phyloP scores from a whole-genome alignment of 2,329 filamentous ascomycete species.

The Microcyclosporella mali region DNA sequence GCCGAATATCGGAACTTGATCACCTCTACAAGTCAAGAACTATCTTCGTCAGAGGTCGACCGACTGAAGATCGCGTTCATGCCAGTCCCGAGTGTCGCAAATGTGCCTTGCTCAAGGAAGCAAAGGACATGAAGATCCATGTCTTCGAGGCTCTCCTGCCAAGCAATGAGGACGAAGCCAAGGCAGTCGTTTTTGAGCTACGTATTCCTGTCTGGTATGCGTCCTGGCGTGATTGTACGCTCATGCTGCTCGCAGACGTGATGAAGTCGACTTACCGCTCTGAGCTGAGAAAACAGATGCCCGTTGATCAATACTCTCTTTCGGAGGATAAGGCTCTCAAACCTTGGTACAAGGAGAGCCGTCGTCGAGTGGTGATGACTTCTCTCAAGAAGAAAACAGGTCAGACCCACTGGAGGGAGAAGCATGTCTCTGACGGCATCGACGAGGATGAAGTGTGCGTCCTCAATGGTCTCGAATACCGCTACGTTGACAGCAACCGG shows the following conservation, averaged over 20 bases:
- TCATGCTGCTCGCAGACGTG: background rate
- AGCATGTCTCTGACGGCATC: conserved; percentile 22
- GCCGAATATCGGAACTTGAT: too few relatives aligned
- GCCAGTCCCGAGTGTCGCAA: conserved; percentile 41
- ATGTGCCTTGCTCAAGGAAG: conserved; percentile 36
- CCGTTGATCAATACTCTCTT: too few relatives aligned
- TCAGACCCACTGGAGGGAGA: conserved; percentile 43
- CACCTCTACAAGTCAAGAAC: too few relatives aligned
- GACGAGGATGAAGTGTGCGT: conserved; percentile 39
- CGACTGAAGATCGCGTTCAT: conserved; percentile 24
- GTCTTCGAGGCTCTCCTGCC: conserved; percentile 50
- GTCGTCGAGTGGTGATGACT: conserved; percentile 33
- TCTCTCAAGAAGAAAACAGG: conserved; percentile 43
- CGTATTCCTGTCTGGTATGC: conserved; percentile 39
- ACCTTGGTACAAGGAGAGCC: background rate
- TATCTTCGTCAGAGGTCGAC: too few relatives aligned
- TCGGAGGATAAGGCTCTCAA: too few relatives aligned
- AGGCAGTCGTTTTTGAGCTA: conserved; percentile 50
- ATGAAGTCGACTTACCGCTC: background rate
- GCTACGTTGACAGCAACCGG: conserved; percentile 41
- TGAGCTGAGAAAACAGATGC: too few relatives aligned
- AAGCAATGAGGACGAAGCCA: conserved; percentile 25
- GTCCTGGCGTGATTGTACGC: conserved; percentile 43
- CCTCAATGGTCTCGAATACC: conserved; percentile 42
- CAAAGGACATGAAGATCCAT: conserved; percentile 39